Evolutionary conservation across 768 basidiomycete species (phyloP).

Genomic region (Lentinula boryana): DNA sequence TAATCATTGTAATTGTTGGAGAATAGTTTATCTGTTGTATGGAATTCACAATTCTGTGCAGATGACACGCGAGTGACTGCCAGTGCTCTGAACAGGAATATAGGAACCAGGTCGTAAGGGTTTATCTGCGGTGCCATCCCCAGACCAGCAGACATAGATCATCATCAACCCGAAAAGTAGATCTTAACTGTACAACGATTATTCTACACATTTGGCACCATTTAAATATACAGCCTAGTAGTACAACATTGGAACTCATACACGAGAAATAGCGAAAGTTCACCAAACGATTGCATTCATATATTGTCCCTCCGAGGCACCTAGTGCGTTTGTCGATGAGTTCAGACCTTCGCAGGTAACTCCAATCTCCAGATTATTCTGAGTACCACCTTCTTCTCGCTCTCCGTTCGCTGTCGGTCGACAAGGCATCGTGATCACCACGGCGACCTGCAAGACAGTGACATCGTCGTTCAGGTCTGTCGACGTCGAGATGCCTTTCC

Average conservation of each 20-base stretch:
- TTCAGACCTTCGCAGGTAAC: background rate
- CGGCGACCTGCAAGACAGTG: conserved; percentile 27
- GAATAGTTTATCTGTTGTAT: too few species aligned
- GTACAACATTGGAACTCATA: background rate
- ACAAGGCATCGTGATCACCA: conserved; percentile 44
- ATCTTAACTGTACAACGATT: background rate
- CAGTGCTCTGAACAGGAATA: too few species aligned
- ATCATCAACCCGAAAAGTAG: too few species aligned
- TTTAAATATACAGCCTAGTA: background rate
- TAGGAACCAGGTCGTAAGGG: too few species aligned
- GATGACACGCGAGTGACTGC: too few species aligned
- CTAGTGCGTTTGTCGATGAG: background rate
- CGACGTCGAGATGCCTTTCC: conserved; percentile 9
- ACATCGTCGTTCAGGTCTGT: conserved; percentile 7
- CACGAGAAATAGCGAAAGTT: background rate
- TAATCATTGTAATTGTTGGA: too few species aligned
- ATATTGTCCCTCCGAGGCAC: background rate
- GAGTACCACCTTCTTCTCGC: background rate
- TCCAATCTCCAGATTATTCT: background rate
- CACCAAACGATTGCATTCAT: background rate
- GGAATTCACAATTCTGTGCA: too few species aligned
- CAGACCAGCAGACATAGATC: too few species aligned
- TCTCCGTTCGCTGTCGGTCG: conserved; percentile 10
- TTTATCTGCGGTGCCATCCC: too few species aligned
- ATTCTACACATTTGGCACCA: background rate